Evolutionary conservation across 129 eudicot species (phyloP), one percentile per base, ranked within the genome.

Genomic region (Scalesia atractyloides): DNA sequence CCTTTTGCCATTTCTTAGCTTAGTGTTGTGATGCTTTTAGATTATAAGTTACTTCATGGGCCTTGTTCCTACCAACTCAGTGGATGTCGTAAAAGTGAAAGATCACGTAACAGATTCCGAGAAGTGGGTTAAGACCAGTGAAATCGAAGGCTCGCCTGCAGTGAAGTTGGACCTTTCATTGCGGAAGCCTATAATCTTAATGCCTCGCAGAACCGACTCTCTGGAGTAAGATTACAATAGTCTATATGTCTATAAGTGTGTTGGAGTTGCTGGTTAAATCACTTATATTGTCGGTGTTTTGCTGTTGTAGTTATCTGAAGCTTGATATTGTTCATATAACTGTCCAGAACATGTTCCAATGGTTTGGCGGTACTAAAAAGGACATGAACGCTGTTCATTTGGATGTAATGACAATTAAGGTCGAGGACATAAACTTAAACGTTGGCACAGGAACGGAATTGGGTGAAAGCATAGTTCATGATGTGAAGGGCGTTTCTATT

Each of bases 141-240:
- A 94, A 80, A 73, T 94, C 72, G 99, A 94, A 86, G 99, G 99
- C 77, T 88, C 96, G 64, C 99, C 99, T 79, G 99, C 99, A 72
- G 71, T 94, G n/a, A 94, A 90, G 88, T 78, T 94, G 81, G 95
- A 90, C 78, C 85, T 94, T 73, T 94, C 99, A 12, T 87, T 94
- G 74, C 84, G 82, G 54, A 90, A 86, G 80, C 99, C 99, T 41
- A 88, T 94, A 72, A 94, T 94, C 71, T 65, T 94, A 65, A 94
- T 94, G 99, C 99, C 99, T 73, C 84, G 94, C 34, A 84, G 84
- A 75, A 94, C 99, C 2, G 81, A 86, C 74, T 90, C 97, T 82
- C 80, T 65, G 19, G 96, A 94, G 99, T 94, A 83, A 84, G 99
- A 79, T 71, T 17, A 12, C 48, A 36, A 11, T 58, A 73, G 5